phyloP scores from a whole-genome alignment of 371 early-diverging fungal genomes.

The Ordospora pajunii region DNA sequence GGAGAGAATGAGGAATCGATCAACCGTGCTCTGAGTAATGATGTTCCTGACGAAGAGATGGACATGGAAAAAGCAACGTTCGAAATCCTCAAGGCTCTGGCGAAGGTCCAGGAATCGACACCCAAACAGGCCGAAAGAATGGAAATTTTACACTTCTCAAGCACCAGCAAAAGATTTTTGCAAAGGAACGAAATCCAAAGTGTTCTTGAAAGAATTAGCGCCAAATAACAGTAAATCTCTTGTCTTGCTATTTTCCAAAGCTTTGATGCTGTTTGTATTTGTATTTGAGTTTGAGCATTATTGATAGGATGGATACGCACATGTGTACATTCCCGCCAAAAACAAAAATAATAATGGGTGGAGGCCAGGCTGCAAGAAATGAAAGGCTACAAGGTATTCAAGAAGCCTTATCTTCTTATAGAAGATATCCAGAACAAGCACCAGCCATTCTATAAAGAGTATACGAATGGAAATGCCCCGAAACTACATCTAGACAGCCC shows the following conservation, averaged over 20 bases:
- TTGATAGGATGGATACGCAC: not conserved
- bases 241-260: not conserved
- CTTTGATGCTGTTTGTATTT: not conserved
- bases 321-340: conserved; percentile 13
- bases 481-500: conserved; percentile 32
- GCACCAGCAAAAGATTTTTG: conserved; percentile 15
- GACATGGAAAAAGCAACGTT: conserved; percentile 33
- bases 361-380: conserved; percentile 3
- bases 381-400: conserved; percentile 57
- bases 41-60: conserved; percentile 4
- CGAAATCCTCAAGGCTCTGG: conserved; percentile 25
- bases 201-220: not conserved
- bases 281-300: not conserved
- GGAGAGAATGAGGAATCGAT: conserved; percentile 65
- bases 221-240: conserved; percentile 3
- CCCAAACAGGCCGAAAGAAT: conserved; percentile 11
- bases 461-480: conserved; percentile 34
- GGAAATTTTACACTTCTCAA: conserved; percentile 42
- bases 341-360: conserved; percentile 12
- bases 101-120: conserved; percentile 27
- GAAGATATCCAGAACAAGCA: conserved; percentile 55
- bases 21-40: conserved; percentile 43
- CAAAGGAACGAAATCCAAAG: conserved; percentile 10
- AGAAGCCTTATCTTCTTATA: conserved; percentile 57
- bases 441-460: conserved; percentile 59